Conservation (phyloP, 208 protist species). For the Trypanosoma rangeli region DNA sequence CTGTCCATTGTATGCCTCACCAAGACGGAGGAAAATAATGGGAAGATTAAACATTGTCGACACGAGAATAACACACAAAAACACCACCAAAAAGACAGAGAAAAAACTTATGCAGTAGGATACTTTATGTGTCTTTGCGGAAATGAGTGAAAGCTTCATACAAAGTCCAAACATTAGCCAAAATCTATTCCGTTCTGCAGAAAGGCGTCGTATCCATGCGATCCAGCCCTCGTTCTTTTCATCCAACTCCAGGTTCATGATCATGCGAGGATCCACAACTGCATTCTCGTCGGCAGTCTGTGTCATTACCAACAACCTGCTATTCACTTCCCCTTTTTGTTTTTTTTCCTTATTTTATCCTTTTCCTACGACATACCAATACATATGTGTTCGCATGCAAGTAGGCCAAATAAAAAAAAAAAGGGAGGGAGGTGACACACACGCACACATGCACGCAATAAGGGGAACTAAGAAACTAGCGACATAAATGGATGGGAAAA, state of each 20-base stretch:
- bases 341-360: not conserved
- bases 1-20: constrained; percentile 37
- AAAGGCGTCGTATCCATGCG: not conserved
- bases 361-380: not conserved
- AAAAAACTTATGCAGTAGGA: constrained; percentile 60
- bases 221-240: not conserved
- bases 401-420: too few relatives aligned
- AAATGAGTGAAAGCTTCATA: constrained; percentile 30
- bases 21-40: constrained; percentile 65
- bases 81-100: constrained; percentile 62
- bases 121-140: constrained; percentile 34
- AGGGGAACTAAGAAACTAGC: too few relatives aligned
- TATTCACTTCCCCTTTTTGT: not conserved
- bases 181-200: constrained; percentile 11
- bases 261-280: not conserved
- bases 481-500: not conserved
- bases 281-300: not conserved
- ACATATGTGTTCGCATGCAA: not conserved
- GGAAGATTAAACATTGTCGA: constrained; percentile 64
- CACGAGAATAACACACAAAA: constrained; percentile 51
- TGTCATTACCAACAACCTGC: not conserved
- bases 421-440: not conserved
- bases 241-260: not conserved
- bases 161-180: constrained; percentile 29
- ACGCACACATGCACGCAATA: not conserved